These are phyloP conservation scores for Phytophthora pisi DNA, from an alignment of 352 stramenopile genomes.

Conservation along the genomic window DNA sequence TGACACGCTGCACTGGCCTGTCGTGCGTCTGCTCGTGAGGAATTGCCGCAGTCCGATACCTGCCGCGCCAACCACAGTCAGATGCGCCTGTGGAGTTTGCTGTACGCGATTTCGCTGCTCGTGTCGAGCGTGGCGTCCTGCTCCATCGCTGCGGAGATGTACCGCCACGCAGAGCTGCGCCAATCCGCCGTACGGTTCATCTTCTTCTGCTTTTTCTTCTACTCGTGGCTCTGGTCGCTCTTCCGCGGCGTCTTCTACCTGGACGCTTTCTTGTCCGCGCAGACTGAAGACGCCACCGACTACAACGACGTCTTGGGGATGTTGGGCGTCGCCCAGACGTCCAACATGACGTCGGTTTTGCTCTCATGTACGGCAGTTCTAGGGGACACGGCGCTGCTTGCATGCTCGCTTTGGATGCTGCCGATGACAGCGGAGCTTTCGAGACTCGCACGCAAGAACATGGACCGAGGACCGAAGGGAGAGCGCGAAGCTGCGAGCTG, in stretches of 20 bases:
- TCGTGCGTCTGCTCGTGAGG: constrained; percentile 8
- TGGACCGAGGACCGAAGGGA: constrained; percentile 42
- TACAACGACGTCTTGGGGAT: constrained; percentile 51
- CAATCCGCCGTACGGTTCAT: constrained; percentile 54
- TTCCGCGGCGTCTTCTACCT: constrained; percentile 56
- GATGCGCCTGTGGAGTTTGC: constrained; percentile 51
- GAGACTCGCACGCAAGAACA: constrained; percentile 42
- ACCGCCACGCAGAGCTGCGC: constrained; percentile 43
- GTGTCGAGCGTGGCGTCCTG: constrained; percentile 47
- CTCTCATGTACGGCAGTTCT: constrained; percentile 49
- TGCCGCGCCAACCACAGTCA: neutral
- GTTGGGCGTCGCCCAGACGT: constrained; percentile 41
- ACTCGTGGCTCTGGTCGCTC: constrained; percentile 64
- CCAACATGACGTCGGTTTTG: constrained; percentile 44
- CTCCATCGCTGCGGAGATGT: constrained; percentile 41
- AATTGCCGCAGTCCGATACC: constrained; percentile 15
- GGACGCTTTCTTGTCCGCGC: constrained; percentile 38
- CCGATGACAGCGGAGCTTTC: constrained; percentile 53
- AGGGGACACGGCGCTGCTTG: constrained; percentile 46
- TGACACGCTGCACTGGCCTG: constrained; percentile 8
- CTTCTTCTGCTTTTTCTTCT: constrained; percentile 67
- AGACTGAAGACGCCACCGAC: constrained; percentile 10
- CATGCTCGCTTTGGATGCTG: constrained; percentile 56
- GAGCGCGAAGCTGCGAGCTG: constrained; percentile 28
- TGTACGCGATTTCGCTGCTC: constrained; percentile 50